Evolutionary conservation across 1,284 basidiomycete genomes (phyloP), one percentile per base, ranked within the genome.

Genomic region (Marasmius tenuissimus): DNA sequence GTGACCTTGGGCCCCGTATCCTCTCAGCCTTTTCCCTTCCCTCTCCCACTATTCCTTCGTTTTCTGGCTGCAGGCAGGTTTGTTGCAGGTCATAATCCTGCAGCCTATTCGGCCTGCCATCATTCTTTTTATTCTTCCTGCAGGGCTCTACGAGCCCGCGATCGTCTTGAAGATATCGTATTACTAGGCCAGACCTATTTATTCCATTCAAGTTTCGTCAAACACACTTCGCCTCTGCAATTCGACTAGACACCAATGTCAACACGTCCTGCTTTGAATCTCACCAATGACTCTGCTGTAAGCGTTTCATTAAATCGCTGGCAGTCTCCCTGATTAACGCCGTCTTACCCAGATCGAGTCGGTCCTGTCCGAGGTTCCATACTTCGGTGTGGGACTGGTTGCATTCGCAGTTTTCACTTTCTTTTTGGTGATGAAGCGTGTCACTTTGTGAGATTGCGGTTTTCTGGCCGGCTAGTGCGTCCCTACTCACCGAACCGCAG

Each of bases 281-380:
- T 74, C 60, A 70, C 61, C 54, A 65, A 66, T 60, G 67, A 69
- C 62, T 62, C 60, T 50, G 66, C 69, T 52, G 73, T 75, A 59
- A 51, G 72, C 71, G 27, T 35, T 16, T 16, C 9, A 8, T 37
- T 39, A 35, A 8, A 8, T 38, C 11, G 39, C 27, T 37, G 37
- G 27, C 11, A 33, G 6, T 27, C 27, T 27, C 27, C 27, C 27
- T 53, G 27, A 56, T 40, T 18, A 18, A 22, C 57, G 61, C 40
- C 57, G 35, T 35, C 27, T 51, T 59, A 33, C 60, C n/a, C 61
- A 90, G 89, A 73, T 89, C 48, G 82, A 85, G 64, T 73, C 77
- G 63, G 70, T 92, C 54, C 75, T 92, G 48, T 78, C 83, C 16
- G 87, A 89, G 64, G 85, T 92, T 57, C 91, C 91, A 40, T 77